Evolutionary conservation across 192 early-diverging fungal species (phyloP).

Genomic region (Backusella circina): DNA sequence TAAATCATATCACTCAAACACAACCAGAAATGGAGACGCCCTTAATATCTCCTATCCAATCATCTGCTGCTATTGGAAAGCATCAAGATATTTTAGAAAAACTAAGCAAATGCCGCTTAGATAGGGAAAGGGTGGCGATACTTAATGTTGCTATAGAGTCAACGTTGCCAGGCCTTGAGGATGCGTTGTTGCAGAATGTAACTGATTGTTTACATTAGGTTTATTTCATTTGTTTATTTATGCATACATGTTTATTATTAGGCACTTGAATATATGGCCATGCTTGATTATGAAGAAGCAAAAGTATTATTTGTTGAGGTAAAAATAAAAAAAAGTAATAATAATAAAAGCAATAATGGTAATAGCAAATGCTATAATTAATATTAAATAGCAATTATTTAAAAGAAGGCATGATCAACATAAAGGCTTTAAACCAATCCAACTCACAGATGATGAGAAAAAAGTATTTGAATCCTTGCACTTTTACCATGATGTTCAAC

Average conservation of each 20-base stretch:
- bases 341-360: background rate
- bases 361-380: background rate
- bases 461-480: background rate
- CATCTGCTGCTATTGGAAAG: background rate
- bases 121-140: conserved; percentile 29
- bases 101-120: conserved; percentile 12
- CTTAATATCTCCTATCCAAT: background rate
- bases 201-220: conserved; percentile 12
- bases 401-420: background rate
- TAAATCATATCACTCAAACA: background rate
- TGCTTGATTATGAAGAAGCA: conserved; percentile 42
- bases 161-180: background rate
- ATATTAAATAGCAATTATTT: background rate
- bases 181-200: conserved; percentile 3
- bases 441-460: background rate
- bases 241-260: conserved; percentile 10
- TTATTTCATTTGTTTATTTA: conserved; percentile 12
- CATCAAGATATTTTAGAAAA: conserved; percentile 12
- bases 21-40: background rate
- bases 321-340: background rate
- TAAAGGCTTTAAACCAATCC: background rate
- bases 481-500: background rate
- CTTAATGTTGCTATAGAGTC: background rate
- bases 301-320: conserved; percentile 34
- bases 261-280: conserved; percentile 27